A percentile compares a stretch with the other conserved stretches of the same genome.
These are phyloP conservation scores for Penicillium crustosum DNA, from an alignment of 2,329 filamentous ascomycete species.

Conservation along the genomic window DNA sequence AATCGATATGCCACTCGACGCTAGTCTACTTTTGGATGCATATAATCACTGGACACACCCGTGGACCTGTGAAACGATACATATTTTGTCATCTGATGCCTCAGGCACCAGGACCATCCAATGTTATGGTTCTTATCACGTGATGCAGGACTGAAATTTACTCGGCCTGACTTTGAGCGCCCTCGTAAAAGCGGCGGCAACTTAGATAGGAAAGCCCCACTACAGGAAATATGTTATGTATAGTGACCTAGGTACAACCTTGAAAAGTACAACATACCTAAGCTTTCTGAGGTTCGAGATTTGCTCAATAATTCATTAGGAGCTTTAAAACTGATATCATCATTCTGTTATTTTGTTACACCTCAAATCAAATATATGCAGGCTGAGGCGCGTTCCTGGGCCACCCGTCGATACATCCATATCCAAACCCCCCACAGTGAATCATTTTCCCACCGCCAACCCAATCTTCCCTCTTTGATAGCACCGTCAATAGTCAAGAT, in stretches of 20 bases:
- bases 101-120: too few species aligned
- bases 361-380: not conserved
- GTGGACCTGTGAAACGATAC: not conserved
- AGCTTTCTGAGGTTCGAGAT: not conserved
- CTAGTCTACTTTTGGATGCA: not conserved
- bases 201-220: too few species aligned
- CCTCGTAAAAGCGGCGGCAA: too few species aligned
- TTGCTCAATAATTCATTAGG: not conserved
- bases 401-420: conserved; percentile 1
- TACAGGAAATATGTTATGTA: too few species aligned
- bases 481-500: not conserved
- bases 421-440: conserved; percentile 18
- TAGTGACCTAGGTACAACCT: too few species aligned
- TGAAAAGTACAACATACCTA: not conserved
- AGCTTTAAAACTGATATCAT: not conserved
- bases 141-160: too few species aligned
- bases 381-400: not conserved
- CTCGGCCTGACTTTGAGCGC: too few species aligned
- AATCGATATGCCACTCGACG: not conserved
- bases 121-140: too few species aligned
- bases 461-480: conserved; percentile 11
- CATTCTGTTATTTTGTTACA: too few species aligned
- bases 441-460: conserved; percentile 28
- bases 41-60: not conserved
- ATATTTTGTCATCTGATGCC: too few species aligned